A percentile compares a stretch with the other conserved stretches of the same genome.
These are phyloP conservation scores for Somion occarium DNA, from an alignment of 1,284 basidiomycete genomes.

Conservation along the genomic window DNA sequence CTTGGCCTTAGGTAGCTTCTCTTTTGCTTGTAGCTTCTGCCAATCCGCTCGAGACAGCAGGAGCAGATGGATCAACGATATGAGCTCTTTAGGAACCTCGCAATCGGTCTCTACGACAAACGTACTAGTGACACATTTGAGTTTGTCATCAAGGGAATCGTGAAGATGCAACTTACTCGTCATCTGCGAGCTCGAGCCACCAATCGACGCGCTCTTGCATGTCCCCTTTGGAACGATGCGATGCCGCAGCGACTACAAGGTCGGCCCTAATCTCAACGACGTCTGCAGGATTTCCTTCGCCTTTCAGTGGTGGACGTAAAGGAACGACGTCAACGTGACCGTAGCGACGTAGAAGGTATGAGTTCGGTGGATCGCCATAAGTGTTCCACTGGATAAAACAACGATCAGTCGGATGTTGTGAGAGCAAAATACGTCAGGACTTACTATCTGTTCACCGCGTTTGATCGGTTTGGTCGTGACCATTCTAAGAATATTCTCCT, in stretches of 20 bases:
- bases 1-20: constrained; percentile 77
- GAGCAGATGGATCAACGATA: constrained; percentile 73
- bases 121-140: constrained; percentile 37
- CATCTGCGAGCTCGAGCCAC: constrained; percentile 87
- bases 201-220: constrained; percentile 72
- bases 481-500: constrained; percentile 74
- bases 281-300: constrained; percentile 78
- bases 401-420: neutral
- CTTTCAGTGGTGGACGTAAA: constrained; percentile 33
- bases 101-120: constrained; percentile 57
- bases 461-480: constrained; percentile 72
- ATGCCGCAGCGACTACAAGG: constrained; percentile 56
- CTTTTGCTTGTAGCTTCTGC: constrained; percentile 57
- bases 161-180: constrained; percentile 66
- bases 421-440: constrained; percentile 21
- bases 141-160: neutral
- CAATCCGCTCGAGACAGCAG: constrained; percentile 59
- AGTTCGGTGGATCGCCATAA: constrained; percentile 92
- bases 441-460: constrained; percentile 85
- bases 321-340: constrained; percentile 86
- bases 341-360: constrained; percentile 91
- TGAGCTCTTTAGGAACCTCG: constrained; percentile 56
- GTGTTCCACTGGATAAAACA: constrained; percentile 76
- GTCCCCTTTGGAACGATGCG: constrained; percentile 22
- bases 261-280: constrained; percentile 84